Evolutionary conservation across 1,284 basidiomycete genomes (phyloP).

Genomic region (Apiotrichum akiyoshidainum): DNA sequence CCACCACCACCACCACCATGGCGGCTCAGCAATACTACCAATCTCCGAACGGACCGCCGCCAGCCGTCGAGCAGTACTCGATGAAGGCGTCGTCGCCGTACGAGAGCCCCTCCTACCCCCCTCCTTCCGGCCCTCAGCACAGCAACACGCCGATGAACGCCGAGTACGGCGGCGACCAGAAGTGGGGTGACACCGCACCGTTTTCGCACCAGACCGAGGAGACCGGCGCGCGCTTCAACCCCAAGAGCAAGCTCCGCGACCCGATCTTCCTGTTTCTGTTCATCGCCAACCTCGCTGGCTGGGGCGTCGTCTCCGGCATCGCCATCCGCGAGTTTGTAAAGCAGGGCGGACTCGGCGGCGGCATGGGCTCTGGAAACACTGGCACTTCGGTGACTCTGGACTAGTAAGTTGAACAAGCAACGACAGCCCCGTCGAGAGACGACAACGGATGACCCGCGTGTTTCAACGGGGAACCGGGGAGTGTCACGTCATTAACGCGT

Average conservation of each 20-base stretch:
- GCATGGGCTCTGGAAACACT: conserved; percentile 40
- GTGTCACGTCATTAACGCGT: neutral
- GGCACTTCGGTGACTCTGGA: conserved; percentile 33
- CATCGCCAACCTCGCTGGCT: conserved; percentile 66
- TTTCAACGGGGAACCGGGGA: too few species aligned
- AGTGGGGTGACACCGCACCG: conserved; percentile 48
- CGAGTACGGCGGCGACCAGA: conserved; percentile 16
- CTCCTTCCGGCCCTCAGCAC: neutral
- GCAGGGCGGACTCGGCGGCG: conserved; percentile 58
- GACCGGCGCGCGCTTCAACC: conserved; percentile 63
- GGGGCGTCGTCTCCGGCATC: conserved; percentile 64
- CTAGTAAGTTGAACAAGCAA: conserved; percentile 25
- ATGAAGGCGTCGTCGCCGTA: conserved; percentile 48
- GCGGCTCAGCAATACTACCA: conserved; percentile 15
- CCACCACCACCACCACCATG: conserved; percentile 10
- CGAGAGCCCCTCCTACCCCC: conserved; percentile 22
- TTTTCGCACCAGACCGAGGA: conserved; percentile 57
- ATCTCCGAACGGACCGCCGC: neutral
- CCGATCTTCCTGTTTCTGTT: conserved; percentile 68
- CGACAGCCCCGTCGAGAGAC: too few species aligned
- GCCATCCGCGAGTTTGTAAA: conserved; percentile 63
- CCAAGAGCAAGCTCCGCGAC: conserved; percentile 67
- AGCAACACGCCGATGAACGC: neutral
- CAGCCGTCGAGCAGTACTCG: conserved; percentile 17
- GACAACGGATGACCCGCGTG: too few species aligned